Evolutionary conservation across 1,284 basidiomycete species (phyloP).

Genomic region (Ganoderma lucidum): DNA sequence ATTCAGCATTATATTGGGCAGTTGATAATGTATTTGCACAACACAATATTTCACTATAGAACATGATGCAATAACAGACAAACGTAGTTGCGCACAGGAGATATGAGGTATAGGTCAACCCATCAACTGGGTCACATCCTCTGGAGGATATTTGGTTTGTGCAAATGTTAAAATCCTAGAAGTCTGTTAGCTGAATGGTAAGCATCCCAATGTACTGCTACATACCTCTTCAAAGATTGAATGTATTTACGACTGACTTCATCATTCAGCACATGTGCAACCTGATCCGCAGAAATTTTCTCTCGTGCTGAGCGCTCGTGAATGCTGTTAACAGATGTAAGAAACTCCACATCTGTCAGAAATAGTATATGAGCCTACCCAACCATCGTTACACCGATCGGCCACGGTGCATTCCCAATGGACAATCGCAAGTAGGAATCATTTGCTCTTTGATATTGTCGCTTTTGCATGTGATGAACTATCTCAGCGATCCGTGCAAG

Average conservation of each 20-base stretch:
- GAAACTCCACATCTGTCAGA: neutral
- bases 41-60: neutral
- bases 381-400: slow-evolving; percentile 99
- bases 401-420: slow-evolving; percentile 99
- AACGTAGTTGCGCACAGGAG: neutral
- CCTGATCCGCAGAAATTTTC: slow-evolving; percentile 96
- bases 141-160: slow-evolving; percentile 93
- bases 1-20: neutral
- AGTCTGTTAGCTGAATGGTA: slow-evolving; percentile 39
- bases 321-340: slow-evolving; percentile 65
- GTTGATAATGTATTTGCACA: neutral
- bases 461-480: slow-evolving; percentile 94
- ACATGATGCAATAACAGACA: too few relatives aligned
- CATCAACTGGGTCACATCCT: slow-evolving; percentile 92
- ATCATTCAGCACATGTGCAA: slow-evolving; percentile 98
- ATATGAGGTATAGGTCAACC: slow-evolving; percentile 47
- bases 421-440: slow-evolving; percentile 96
- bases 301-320: slow-evolving; percentile 97
- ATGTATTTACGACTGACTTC: slow-evolving; percentile 99
- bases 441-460: slow-evolving; percentile 95
- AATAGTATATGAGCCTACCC: slow-evolving; percentile 61
- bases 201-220: slow-evolving; percentile 15
- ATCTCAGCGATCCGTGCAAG: slow-evolving; percentile 93
- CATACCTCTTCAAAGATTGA: slow-evolving; percentile 93
- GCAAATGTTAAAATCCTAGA: slow-evolving; percentile 86